A percentile compares a stretch with the other conserved stretches of the same genome.
phyloP scores from a whole-genome alignment of 192 early-diverging fungal genomes.

The Mortierella alpina region DNA sequence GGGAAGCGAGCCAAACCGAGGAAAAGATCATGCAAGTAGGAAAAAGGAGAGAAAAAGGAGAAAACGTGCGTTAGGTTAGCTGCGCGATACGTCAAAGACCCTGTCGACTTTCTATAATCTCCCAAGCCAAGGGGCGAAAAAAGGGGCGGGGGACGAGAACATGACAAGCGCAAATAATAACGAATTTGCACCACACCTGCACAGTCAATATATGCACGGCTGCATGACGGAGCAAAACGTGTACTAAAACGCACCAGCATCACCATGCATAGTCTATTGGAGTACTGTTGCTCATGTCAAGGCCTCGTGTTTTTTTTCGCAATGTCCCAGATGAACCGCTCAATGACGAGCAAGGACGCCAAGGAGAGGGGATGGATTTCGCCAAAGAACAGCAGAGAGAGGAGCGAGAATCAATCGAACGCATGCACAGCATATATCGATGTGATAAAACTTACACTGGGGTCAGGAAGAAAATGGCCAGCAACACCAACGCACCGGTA shows the following conservation, averaged over 20 bases:
- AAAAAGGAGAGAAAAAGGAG: not conserved
- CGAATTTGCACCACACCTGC: not conserved
- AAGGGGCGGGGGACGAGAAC: not conserved
- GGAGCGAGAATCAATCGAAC: too few relatives aligned
- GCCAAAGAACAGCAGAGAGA: not conserved
- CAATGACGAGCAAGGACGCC: too few relatives aligned
- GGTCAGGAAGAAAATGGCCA: constrained; percentile 85
- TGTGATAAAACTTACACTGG: constrained; percentile 54
- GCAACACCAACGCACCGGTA: constrained; percentile 81
- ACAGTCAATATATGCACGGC: not conserved
- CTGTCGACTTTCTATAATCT: too few relatives aligned
- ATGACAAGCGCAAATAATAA: not conserved
- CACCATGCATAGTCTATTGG: too few relatives aligned
- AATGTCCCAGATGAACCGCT: too few relatives aligned
- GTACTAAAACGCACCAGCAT: not conserved
- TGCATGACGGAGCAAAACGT: not conserved
- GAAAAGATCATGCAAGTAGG: not conserved
- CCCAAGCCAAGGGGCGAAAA: too few relatives aligned
- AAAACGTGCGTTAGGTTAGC: not conserved
- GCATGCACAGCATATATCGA: constrained; percentile 5
- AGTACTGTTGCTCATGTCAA: too few relatives aligned
- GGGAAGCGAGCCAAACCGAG: not conserved
- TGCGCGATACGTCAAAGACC: too few relatives aligned
- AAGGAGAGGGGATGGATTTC: not conserved
- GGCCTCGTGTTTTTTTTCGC: too few relatives aligned